Conservation (phyloP, 345 rosid genomes). For the Gossypioides kirkii region DNA sequence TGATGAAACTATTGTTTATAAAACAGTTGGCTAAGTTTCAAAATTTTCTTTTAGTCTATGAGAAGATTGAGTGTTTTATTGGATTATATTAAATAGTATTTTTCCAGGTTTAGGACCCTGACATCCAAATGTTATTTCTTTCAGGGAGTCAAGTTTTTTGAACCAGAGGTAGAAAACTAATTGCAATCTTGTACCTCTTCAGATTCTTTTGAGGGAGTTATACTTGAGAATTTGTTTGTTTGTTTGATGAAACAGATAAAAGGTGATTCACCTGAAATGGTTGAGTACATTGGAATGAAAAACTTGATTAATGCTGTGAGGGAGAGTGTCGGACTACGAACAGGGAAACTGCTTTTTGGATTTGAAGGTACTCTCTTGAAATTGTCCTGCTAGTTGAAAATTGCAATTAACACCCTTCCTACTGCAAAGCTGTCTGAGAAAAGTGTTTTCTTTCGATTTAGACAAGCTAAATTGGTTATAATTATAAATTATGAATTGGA, state of each 20-base stretch:
- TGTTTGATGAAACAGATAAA: slow-evolving; percentile 55
- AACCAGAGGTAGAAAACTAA: slow-evolving; percentile 74
- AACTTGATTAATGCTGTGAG: slow-evolving; percentile 76
- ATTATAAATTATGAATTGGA: neutral
- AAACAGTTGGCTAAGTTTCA: neutral
- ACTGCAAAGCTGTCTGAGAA: neutral
- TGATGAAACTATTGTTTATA: slow-evolving; percentile 1
- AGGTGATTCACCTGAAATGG: slow-evolving; percentile 95
- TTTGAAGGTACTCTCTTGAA: slow-evolving; percentile 42
- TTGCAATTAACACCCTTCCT: slow-evolving; percentile 9
- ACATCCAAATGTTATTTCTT: slow-evolving; percentile 20
- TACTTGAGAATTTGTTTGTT: slow-evolving; percentile 9
- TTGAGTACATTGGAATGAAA: slow-evolving; percentile 80
- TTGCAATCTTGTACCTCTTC: slow-evolving; percentile 15
- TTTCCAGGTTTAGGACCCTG: slow-evolving; percentile 7
- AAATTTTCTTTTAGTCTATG: neutral
- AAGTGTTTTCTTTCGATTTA: neutral
- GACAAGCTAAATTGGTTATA: neutral
- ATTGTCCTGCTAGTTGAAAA: neutral
- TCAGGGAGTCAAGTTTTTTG: slow-evolving; percentile 97
- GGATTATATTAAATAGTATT: neutral
- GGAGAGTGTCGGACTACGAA: slow-evolving; percentile 60
- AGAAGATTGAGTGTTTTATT: neutral
- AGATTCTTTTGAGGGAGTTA: slow-evolving; percentile 11
- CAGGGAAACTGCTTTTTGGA: slow-evolving; percentile 75